A percentile compares a stretch with the other conserved stretches of the same genome.
phyloP scores from a whole-genome alignment of 257 asterid genomes.

The Cruciata laevipes region DNA sequence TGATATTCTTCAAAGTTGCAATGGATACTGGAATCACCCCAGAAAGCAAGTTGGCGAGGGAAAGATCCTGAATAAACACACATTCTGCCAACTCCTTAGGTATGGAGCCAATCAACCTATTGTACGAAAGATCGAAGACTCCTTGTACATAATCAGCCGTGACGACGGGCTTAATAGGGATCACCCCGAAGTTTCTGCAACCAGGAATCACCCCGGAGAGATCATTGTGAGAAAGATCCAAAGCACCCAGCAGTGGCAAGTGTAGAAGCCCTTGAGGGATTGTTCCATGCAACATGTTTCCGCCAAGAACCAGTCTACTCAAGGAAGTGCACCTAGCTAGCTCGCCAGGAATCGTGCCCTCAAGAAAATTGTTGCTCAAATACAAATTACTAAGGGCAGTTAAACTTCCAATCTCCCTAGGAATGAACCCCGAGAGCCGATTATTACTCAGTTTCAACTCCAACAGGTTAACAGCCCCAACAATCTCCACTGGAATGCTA shows the following conservation, averaged over 20 bases:
- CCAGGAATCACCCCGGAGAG: conserved; percentile 72
- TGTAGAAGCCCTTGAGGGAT: conserved; percentile 42
- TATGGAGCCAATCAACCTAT: conserved; percentile 54
- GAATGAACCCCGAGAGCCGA: too few relatives aligned
- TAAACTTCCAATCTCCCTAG: too few relatives aligned
- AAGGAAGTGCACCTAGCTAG: conserved; percentile 57
- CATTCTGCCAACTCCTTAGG: conserved; percentile 69
- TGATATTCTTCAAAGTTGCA: conserved; percentile 47
- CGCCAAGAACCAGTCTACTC: conserved; percentile 60
- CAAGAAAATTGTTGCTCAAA: conserved; percentile 34
- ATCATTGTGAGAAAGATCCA: conserved; percentile 61
- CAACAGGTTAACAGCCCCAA: too few relatives aligned
- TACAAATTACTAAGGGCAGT: too few relatives aligned
- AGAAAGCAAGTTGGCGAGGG: conserved; percentile 56
- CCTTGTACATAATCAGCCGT: too few relatives aligned
- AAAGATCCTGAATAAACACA: conserved; percentile 50
- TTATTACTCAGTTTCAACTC: too few relatives aligned
- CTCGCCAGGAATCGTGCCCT: conserved; percentile 50
- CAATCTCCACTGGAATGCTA: too few relatives aligned
- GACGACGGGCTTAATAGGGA: too few relatives aligned
- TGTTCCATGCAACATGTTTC: conserved; percentile 44
- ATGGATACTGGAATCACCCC: conserved; percentile 67
- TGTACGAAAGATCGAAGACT: conserved; percentile 65
- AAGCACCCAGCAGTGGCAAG: conserved; percentile 50
- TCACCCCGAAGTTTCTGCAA: neutral